These are phyloP conservation scores for Nicotiana undulata DNA, from an alignment of 257 asterid species.

Conservation along the genomic window DNA sequence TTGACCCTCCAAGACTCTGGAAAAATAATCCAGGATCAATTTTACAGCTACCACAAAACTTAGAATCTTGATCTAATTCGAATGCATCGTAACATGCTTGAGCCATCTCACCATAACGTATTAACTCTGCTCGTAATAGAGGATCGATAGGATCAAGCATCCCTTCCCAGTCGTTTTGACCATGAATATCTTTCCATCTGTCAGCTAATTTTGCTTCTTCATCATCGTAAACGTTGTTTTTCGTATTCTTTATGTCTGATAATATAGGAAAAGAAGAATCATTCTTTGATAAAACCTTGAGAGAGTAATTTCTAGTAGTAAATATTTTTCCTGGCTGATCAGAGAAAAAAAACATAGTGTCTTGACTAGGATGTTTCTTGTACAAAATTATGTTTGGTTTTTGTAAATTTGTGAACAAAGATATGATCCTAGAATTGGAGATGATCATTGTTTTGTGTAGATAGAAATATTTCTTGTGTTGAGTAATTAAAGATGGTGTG, in stretches of 20 bases:
- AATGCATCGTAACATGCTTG: constrained; percentile 29
- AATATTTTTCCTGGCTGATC: neutral
- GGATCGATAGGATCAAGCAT: constrained; percentile 24
- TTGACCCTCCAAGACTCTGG: neutral
- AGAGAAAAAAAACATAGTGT: neutral
- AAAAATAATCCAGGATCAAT: constrained; percentile 9
- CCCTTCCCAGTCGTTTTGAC: constrained; percentile 20
- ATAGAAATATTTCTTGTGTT: no score
- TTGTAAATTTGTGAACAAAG: neutral
- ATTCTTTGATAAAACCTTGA: neutral
- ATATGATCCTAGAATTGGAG: neutral
- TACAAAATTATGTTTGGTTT: neutral
- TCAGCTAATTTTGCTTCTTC: neutral
- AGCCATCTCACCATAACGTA: constrained; percentile 28
- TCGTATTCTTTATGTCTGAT: neutral
- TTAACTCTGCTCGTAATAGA: constrained; percentile 14
- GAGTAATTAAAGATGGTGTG: no score
- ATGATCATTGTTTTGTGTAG: constrained; percentile 1
- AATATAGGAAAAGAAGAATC: neutral
- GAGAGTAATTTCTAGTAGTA: neutral
- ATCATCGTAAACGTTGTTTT: neutral
- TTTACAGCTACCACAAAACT: constrained; percentile 1
- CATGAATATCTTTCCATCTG: constrained; percentile 21
- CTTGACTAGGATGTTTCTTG: neutral
- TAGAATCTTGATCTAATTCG: constrained; percentile 9